Conservation (phyloP, 2,329 filamentous ascomycete genomes). For the Fusarium napiforme region DNA sequence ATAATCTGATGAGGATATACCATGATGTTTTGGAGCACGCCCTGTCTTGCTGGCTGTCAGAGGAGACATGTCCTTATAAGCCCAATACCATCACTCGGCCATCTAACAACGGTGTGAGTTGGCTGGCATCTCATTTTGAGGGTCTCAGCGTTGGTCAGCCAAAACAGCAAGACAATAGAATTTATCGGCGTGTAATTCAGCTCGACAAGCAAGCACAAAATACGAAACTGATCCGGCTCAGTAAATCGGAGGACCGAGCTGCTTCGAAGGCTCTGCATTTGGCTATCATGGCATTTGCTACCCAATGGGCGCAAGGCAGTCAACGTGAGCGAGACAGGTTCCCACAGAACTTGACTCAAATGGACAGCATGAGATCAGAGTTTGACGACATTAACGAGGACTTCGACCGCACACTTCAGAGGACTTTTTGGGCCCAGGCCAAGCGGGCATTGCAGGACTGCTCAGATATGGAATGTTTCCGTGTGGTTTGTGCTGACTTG, state of each 20-base stretch:
- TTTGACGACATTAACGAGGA: slow-evolving; percentile 47
- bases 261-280: slow-evolving; percentile 59
- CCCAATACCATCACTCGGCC: slow-evolving; percentile 33
- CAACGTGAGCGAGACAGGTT: slow-evolving; percentile 44
- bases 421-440: slow-evolving; percentile 54
- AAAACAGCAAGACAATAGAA: slow-evolving; percentile 53
- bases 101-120: slow-evolving; percentile 44
- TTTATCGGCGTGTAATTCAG: slow-evolving; percentile 60
- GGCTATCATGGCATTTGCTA: slow-evolving; percentile 63
- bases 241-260: slow-evolving; percentile 54
- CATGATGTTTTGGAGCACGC: slow-evolving; percentile 65
- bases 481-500: slow-evolving; percentile 54
- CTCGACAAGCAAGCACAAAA: slow-evolving; percentile 58
- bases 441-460: slow-evolving; percentile 51
- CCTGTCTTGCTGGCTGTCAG: slow-evolving; percentile 64
- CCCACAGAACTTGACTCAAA: slow-evolving; percentile 35
- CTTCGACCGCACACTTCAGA: slow-evolving; percentile 53
- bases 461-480: slow-evolving; percentile 53
- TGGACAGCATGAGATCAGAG: slow-evolving; percentile 40
- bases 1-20: slow-evolving; percentile 55
- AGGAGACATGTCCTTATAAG: slow-evolving; percentile 62
- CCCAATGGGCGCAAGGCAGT: slow-evolving; percentile 56
- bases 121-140: slow-evolving; percentile 43
- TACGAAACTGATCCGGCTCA: slow-evolving; percentile 54
- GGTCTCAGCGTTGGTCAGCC: slow-evolving; percentile 44